Conservation (phyloP, 148 eudicot species). For the Fagopyrum esculentum region DNA sequence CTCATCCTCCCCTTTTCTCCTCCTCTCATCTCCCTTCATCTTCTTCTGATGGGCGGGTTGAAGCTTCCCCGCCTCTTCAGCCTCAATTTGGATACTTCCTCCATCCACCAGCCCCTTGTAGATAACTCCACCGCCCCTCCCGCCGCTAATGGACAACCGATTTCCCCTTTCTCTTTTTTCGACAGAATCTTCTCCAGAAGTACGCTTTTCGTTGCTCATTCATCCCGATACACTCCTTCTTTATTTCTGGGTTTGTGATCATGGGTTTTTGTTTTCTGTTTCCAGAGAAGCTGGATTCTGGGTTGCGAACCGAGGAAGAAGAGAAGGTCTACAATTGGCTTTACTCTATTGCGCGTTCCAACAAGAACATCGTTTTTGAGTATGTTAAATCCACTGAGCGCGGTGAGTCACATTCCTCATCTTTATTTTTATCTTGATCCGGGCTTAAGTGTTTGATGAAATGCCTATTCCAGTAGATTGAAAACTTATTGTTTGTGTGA, state of each 20-base stretch:
- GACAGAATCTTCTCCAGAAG: slow-evolving; percentile 22
- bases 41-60: slow-evolving; percentile 16
- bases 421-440: background rate
- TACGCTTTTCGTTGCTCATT: slow-evolving; percentile 9
- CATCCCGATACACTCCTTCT: background rate
- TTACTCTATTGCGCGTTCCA: slow-evolving; percentile 35
- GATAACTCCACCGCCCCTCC: background rate
- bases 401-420: slow-evolving; percentile 23
- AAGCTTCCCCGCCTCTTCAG: slow-evolving; percentile 18
- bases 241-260: background rate
- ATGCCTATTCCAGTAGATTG: slow-evolving; percentile 11
- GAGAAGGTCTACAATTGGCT: slow-evolving; percentile 44
- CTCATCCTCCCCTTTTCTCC: slow-evolving; percentile 1
- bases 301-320: slow-evolving; percentile 32
- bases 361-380: slow-evolving; percentile 32
- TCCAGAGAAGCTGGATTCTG: slow-evolving; percentile 30
- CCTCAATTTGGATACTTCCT: slow-evolving; percentile 7
- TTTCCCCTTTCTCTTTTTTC: slow-evolving; percentile 9
- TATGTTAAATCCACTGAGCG: slow-evolving; percentile 47
- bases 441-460: slow-evolving; percentile 26
- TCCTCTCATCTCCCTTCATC: background rate
- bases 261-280: slow-evolving; percentile 7
- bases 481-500: background rate
- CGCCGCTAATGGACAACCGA: slow-evolving; percentile 18
- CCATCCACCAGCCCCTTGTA: slow-evolving; percentile 22